Evolutionary conservation across 257 asterid species (phyloP), one percentile per base, ranked within the genome.

Genomic region (Przewalskia tangutica): DNA sequence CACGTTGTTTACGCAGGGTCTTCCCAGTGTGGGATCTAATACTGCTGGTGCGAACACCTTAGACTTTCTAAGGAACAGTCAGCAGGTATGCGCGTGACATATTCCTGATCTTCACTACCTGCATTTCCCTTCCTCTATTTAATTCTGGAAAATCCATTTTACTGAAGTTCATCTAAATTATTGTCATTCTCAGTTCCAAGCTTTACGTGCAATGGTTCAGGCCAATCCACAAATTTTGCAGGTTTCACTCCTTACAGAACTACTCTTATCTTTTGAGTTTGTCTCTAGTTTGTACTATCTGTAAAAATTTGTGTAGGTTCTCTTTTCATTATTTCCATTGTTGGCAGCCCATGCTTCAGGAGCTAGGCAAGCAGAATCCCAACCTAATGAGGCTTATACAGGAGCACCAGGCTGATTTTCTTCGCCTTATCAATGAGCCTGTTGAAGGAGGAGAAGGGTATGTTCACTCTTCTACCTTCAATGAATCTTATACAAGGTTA

Each of bases 321-420:
- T 4, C 16, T 64, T 81, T 38, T 82, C 84, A 83, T 81, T 83
- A 50, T 85, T 82, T n/a, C 59, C 46, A 80, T 55, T 81, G 68
- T 81, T 82, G 83, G 85, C 95, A 94, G 97, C 95, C 97, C 84
- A 89, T 93, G 97, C 97, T 94, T 90, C 97, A 91, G 83, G 97
- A 93, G 83, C 87, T 94, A 78, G 98, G 94, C 42, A 94, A 90
- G 89, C 93, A 93, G 89, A 93, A 94, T 84, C 98, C 97, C 82
- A 91, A 91, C 64, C 81, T 91, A 38, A 87, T 91, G 82, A 91
- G 97, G 62, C 82, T 90, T 90, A 94, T 94, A 81, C 97, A 92
- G 82, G 97, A 93, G 75, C 94, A 91, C 86, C 95, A 94, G 84
- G 88, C 92, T 76, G 98, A 94, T 85, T 94, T 94, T 80, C 93